Conservation (phyloP, 2,329 filamentous ascomycete species). For the Aspergillus awamori region DNA sequence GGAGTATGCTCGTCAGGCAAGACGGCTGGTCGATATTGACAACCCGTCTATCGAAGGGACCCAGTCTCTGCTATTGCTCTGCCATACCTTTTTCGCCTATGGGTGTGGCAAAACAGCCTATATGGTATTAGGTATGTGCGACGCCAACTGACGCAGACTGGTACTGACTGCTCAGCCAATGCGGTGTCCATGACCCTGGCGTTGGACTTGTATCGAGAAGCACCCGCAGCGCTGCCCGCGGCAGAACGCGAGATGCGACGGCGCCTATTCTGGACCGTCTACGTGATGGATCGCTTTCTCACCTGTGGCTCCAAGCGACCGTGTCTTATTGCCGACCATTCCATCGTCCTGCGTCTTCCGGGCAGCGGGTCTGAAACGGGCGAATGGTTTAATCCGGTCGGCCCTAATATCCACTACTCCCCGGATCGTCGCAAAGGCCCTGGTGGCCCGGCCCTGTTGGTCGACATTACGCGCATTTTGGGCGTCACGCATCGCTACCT, state of each 20-base stretch:
- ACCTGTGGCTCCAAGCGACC: slow-evolving; percentile 80
- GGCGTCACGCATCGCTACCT: slow-evolving; percentile 83
- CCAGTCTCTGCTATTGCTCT: slow-evolving; percentile 74
- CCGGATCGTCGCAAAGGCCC: slow-evolving; percentile 72
- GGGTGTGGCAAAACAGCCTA: slow-evolving; percentile 84
- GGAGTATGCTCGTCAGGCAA: slow-evolving; percentile 71
- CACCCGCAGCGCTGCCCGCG: slow-evolving; percentile 64
- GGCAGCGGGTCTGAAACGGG: slow-evolving; percentile 68
- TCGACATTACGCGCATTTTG: slow-evolving; percentile 80
- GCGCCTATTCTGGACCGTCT: slow-evolving; percentile 87
- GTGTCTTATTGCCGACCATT: slow-evolving; percentile 76
- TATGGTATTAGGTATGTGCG: slow-evolving; percentile 72
- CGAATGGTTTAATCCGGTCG: slow-evolving; percentile 77
- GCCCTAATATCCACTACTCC: slow-evolving; percentile 75
- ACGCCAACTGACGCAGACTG: neutral
- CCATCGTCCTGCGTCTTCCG: slow-evolving; percentile 73
- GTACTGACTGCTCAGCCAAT: slow-evolving; percentile 55
- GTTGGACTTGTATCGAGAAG: slow-evolving; percentile 77
- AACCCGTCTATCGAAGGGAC: slow-evolving; percentile 78
- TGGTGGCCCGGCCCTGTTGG: slow-evolving; percentile 77
- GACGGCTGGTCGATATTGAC: slow-evolving; percentile 73
- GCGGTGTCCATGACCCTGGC: slow-evolving; percentile 83
- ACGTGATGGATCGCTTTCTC: slow-evolving; percentile 81
- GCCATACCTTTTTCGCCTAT: slow-evolving; percentile 73
- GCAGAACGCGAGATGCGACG: slow-evolving; percentile 75